Percentiles rank a stretch among this genome's conserved stretches.
Evolutionary conservation across 108 stramenopile genomes (phyloP).

Genomic region (Licmophora abbreviata): DNA sequence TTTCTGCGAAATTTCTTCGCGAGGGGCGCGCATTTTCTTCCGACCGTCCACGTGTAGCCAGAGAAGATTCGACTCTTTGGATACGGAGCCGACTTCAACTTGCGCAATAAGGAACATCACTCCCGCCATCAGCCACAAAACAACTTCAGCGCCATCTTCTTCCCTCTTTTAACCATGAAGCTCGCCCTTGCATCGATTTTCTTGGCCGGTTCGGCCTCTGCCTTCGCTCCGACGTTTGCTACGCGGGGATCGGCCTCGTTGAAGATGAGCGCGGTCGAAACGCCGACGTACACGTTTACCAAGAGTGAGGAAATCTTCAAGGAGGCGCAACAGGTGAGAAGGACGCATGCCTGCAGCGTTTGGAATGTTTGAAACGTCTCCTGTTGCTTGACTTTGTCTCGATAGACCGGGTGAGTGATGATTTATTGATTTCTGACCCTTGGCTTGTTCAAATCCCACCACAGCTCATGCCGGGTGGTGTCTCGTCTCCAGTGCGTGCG

Average conservation of each 20-base stretch:
- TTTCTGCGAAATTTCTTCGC: too few relatives aligned
- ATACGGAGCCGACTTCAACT: too few relatives aligned
- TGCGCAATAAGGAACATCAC: too few relatives aligned
- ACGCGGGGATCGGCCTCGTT: constrained; percentile 12
- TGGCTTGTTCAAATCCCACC: constrained; percentile 9
- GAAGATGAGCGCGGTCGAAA: constrained; percentile 23
- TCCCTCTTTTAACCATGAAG: constrained; percentile 45
- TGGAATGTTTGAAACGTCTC: too few relatives aligned
- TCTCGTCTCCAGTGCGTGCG: constrained; percentile 95
- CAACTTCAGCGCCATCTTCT: too few relatives aligned
- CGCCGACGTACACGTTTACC: constrained; percentile 59
- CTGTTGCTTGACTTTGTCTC: too few relatives aligned
- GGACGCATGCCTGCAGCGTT: background rate
- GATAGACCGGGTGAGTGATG: too few relatives aligned
- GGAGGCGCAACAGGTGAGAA: constrained; percentile 73
- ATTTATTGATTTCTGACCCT: constrained; percentile 1
- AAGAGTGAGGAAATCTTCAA: constrained; percentile 86
- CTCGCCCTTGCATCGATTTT: constrained; percentile 50
- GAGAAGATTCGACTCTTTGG: too few relatives aligned
- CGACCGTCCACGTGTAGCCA: too few relatives aligned
- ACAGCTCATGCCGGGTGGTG: constrained; percentile 98
- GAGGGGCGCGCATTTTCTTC: too few relatives aligned
- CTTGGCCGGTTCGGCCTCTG: constrained; percentile 51
- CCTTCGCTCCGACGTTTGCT: constrained; percentile 42
- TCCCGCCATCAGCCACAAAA: too few relatives aligned